Conservation (phyloP, 148 eudicot genomes). For the Chenopodium formosanum region DNA sequence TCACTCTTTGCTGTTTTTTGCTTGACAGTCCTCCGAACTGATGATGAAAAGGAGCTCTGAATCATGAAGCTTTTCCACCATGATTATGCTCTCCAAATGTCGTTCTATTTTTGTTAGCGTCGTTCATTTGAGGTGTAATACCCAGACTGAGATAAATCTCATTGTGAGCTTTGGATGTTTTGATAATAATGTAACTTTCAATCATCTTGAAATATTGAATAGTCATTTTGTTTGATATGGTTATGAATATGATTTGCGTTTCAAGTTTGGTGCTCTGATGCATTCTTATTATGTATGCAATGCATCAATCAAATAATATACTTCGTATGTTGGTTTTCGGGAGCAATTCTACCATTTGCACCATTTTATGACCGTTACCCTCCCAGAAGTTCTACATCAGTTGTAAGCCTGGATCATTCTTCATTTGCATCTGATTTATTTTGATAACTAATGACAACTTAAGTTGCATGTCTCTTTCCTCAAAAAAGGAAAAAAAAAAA, state of each 20-base stretch:
- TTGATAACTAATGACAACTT: too few species aligned
- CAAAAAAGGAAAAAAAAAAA: too few species aligned
- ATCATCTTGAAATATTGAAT: not conserved
- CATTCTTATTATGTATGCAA: not conserved
- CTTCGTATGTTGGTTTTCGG: not conserved
- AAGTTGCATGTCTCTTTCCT: too few species aligned
- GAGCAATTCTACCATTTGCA: not conserved
- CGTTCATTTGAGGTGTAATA: slow-evolving; percentile 2
- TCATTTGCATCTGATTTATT: too few species aligned
- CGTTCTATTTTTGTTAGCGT: slow-evolving; percentile 3
- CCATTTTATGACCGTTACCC: not conserved
- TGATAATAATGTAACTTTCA: slow-evolving; percentile 23
- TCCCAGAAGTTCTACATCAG: too few species aligned
- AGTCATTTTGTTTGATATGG: slow-evolving; percentile 1
- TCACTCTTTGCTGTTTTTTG: slow-evolving; percentile 8
- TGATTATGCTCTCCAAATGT: not conserved
- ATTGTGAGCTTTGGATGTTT: not conserved
- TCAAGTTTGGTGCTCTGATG: not conserved
- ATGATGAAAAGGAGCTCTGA: not conserved
- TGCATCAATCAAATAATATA: not conserved
- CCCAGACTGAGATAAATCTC: not conserved
- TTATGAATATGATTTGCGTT: not conserved
- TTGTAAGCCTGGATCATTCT: too few species aligned
- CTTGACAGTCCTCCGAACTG: slow-evolving; percentile 17
- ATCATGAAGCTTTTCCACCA: not conserved